These are phyloP conservation scores for Sanguinoderma infundibulare DNA, from an alignment of 1,284 basidiomycete species.

Conservation along the genomic window DNA sequence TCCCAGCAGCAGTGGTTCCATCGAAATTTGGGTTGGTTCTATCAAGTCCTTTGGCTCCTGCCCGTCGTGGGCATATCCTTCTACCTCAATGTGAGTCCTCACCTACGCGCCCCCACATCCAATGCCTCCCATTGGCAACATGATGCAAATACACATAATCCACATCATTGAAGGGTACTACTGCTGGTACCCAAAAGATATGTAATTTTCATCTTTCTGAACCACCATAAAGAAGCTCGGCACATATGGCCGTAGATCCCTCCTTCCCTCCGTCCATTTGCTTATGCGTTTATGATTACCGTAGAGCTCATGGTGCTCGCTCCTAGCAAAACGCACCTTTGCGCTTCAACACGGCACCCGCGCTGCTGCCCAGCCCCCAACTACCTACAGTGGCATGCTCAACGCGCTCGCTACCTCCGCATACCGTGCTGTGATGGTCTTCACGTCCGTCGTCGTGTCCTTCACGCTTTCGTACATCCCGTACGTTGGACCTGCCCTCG, in stretches of 20 bases:
- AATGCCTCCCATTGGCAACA: background rate
- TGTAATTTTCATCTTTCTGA: constrained; percentile 4
- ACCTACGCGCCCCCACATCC: background rate
- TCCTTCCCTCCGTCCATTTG: constrained; percentile 8
- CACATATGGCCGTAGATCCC: background rate
- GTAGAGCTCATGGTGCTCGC: constrained; percentile 74
- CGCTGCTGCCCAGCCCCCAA: constrained; percentile 45
- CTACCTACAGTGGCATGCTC: constrained; percentile 71
- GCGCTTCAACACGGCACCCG: constrained; percentile 67
- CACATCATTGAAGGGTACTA: background rate
- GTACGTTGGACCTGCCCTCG: constrained; percentile 57
- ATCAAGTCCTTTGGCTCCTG: constrained; percentile 75
- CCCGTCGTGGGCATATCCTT: constrained; percentile 74
- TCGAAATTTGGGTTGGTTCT: constrained; percentile 74
- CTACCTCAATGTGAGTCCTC: constrained; percentile 71
- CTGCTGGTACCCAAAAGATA: constrained; percentile 5
- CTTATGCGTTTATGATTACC: constrained; percentile 14
- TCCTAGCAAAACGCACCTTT: constrained; percentile 74
- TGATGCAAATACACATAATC: constrained; percentile 7
- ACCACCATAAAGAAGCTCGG: background rate
- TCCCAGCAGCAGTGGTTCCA: constrained; percentile 69
- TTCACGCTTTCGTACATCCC: constrained; percentile 69
- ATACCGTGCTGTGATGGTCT: constrained; percentile 79
- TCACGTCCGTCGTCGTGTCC: constrained; percentile 74
- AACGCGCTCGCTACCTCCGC: constrained; percentile 76